Evolutionary conservation across 257 asterid species (phyloP).

Genomic region (Fraxinus americana): DNA sequence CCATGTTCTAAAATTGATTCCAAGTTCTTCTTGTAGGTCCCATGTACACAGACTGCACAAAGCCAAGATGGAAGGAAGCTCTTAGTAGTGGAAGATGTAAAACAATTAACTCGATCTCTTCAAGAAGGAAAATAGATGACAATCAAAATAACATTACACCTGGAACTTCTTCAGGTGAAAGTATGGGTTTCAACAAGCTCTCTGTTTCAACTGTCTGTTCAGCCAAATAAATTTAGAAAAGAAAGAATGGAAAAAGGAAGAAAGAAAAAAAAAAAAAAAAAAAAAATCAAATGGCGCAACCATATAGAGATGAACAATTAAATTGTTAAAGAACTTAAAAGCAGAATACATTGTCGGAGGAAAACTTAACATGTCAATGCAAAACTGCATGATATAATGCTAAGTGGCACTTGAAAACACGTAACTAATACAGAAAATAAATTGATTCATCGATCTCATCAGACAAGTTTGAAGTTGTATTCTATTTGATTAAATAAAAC

Average conservation of each 20-base stretch:
- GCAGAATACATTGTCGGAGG: neutral
- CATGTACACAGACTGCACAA: constrained; percentile 86
- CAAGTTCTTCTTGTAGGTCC: constrained; percentile 79
- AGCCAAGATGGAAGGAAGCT: constrained; percentile 14
- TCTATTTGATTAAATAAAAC: neutral
- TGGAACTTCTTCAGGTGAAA: constrained; percentile 72
- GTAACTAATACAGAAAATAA: neutral
- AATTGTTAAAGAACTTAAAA: neutral
- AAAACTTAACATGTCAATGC: neutral
- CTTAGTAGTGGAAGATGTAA: neutral
- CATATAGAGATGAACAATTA: neutral
- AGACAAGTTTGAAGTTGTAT: neutral
- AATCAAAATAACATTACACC: constrained; percentile 40
- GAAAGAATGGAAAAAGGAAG: neutral
- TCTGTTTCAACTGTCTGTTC: constrained; percentile 80
- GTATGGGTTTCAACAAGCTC: constrained; percentile 76
- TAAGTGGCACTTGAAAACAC: neutral
- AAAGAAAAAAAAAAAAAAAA: neutral
- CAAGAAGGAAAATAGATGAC: constrained; percentile 9
- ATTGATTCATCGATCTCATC: neutral
- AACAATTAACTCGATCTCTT: neutral
- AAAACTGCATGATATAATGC: constrained; percentile 3
- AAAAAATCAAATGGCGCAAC: constrained; percentile 1
- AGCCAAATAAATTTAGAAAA: constrained; percentile 23
- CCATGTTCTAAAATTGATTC: constrained; percentile 76